Percentiles rank a stretch among this genome's conserved stretches.
Evolutionary conservation across 306 rosid genomes (phyloP).

Genomic region (Trifolium fragiferum): DNA sequence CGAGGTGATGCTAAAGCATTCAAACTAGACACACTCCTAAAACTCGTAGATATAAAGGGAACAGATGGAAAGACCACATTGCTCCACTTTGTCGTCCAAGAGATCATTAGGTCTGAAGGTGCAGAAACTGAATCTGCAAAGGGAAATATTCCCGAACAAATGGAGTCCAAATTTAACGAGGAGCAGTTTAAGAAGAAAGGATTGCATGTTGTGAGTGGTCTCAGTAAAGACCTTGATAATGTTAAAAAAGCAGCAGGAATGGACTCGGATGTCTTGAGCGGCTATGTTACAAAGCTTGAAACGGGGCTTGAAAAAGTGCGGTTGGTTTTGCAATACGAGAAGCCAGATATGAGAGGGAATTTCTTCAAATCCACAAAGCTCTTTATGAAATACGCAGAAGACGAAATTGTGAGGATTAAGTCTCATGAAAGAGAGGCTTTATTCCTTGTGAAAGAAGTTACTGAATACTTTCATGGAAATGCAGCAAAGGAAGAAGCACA

Average conservation of each 20-base stretch:
- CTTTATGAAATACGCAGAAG: constrained; percentile 84
- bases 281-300: constrained; percentile 89
- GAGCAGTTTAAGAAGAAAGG: constrained; percentile 89
- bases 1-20: constrained; percentile 96
- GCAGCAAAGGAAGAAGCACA: constrained; percentile 92
- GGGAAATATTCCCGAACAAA: constrained; percentile 50
- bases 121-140: constrained; percentile 60
- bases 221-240: constrained; percentile 81
- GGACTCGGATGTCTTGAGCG: constrained; percentile 94
- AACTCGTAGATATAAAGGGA: constrained; percentile 94
- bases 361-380: constrained; percentile 76
- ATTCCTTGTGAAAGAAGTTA: constrained; percentile 84
- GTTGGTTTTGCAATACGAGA: constrained; percentile 72
- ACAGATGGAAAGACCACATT: constrained; percentile 96
- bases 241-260: constrained; percentile 95
- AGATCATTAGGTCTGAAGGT: constrained; percentile 93
- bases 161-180: constrained; percentile 58
- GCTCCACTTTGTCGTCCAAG: constrained; percentile 99
- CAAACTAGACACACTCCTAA: constrained; percentile 89
- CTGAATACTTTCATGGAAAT: constrained; percentile 90
- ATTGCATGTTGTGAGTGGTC: constrained; percentile 83
- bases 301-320: constrained; percentile 90
- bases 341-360: constrained; percentile 67
- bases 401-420: constrained; percentile 71
- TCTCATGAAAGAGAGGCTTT: constrained; percentile 77